A percentile compares a stretch with the other conserved stretches of the same genome.
These are phyloP conservation scores for Alliaria petiolata DNA, from an alignment of 345 rosid species.

Conservation along the genomic window DNA sequence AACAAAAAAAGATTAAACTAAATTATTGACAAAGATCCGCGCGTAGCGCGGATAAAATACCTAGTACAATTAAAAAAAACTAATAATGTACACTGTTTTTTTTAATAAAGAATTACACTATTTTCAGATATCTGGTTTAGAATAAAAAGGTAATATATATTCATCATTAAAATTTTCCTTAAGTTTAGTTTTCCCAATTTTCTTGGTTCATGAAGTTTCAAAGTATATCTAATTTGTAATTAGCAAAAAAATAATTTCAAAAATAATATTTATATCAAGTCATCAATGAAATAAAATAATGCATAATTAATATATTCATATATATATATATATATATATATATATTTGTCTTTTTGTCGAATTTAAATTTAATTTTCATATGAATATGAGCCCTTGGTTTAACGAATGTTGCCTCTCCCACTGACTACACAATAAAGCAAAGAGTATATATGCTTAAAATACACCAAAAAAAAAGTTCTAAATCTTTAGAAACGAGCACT, in stretches of 20 bases:
- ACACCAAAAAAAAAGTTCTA: background rate
- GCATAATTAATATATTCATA: background rate
- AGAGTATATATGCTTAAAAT: constrained; percentile 18
- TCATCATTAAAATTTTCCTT: background rate
- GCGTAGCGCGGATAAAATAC: no score
- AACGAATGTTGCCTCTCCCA: constrained; percentile 19
- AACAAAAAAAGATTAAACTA: no score
- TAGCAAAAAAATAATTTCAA: background rate
- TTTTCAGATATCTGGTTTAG: background rate
- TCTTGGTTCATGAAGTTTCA: background rate
- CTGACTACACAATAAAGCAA: constrained; percentile 10
- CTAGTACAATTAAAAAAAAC: no score
- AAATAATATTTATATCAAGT: background rate
- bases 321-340: background rate
- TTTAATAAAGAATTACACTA: no score
- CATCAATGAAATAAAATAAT: background rate
- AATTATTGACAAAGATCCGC: no score
- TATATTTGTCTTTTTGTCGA: background rate
- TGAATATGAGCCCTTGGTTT: constrained; percentile 3
- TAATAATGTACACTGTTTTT: no score
- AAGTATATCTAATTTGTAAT: background rate
- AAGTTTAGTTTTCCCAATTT: background rate
- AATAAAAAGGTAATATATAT: background rate
- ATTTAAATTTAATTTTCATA: background rate
- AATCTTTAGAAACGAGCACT: background rate